Evolutionary conservation across 352 stramenopile species (phyloP).

Genomic region (Pythium scleroteichum): DNA sequence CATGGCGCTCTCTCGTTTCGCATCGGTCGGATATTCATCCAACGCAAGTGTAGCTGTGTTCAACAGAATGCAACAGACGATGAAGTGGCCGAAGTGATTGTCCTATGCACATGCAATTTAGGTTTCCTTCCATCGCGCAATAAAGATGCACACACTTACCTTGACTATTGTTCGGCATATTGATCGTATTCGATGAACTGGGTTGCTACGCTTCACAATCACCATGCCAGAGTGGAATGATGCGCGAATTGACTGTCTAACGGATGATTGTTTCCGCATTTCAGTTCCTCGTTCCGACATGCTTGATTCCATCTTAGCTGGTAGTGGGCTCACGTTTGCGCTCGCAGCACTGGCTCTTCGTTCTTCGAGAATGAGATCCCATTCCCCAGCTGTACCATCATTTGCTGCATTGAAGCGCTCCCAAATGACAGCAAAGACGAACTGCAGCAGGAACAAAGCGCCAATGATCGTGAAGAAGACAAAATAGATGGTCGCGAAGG

Average conservation of each 20-base stretch:
- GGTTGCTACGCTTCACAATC: conserved; percentile 24
- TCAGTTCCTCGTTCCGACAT: neutral
- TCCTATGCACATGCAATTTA: conserved; percentile 17
- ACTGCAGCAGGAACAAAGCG: conserved; percentile 83
- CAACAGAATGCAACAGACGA: conserved; percentile 56
- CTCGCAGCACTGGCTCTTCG: conserved; percentile 20
- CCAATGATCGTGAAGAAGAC: conserved; percentile 78
- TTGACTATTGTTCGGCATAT: conserved; percentile 26
- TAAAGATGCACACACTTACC: conserved; percentile 20
- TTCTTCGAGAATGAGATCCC: conserved; percentile 40
- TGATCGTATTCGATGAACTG: conserved; percentile 20
- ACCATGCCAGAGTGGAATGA: conserved; percentile 24
- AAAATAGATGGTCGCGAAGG: conserved; percentile 67
- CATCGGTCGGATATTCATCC: conserved; percentile 46
- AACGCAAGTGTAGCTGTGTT: conserved; percentile 63
- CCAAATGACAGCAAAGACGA: conserved; percentile 84
- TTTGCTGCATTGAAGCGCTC: conserved; percentile 48
- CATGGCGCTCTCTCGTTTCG: conserved; percentile 16
- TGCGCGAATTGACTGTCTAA: conserved; percentile 17
- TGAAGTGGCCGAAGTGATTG: conserved; percentile 34
- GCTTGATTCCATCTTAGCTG: neutral
- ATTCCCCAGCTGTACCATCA: conserved; percentile 40
- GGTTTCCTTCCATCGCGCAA: neutral
- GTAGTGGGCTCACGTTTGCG: neutral
- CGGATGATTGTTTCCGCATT: conserved; percentile 4